Conservation (phyloP, 805 yeast genomes). For the Barnettozyma californica region DNA sequence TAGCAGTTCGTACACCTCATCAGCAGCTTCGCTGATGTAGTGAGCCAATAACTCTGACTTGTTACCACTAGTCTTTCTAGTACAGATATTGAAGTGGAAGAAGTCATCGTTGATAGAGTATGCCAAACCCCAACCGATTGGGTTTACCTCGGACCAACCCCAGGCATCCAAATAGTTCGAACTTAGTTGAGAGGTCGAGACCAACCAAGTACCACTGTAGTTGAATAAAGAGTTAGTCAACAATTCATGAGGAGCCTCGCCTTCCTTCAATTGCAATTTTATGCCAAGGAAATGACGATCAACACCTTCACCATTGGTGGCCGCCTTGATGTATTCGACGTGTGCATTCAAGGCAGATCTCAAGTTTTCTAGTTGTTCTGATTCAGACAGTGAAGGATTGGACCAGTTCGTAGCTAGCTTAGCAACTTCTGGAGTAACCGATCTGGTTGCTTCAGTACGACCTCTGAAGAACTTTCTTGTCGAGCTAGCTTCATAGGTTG, state of each 20-base stretch:
- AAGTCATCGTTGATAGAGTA: constrained; percentile 86
- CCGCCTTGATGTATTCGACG: constrained; percentile 64
- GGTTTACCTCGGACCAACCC: constrained; percentile 95
- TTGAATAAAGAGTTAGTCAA: constrained; percentile 70
- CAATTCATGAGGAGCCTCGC: constrained; percentile 55
- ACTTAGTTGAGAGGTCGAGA: constrained; percentile 86
- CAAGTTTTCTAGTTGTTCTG: constrained; percentile 61
- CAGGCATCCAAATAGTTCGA: constrained; percentile 83
- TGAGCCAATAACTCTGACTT: constrained; percentile 54
- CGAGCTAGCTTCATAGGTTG: constrained; percentile 95
- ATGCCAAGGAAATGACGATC: constrained; percentile 93
- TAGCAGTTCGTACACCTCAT: constrained; percentile 70
- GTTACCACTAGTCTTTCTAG: constrained; percentile 56
- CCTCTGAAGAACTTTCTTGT: constrained; percentile 86
- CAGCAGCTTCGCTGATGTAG: constrained; percentile 72
- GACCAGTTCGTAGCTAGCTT: constrained; percentile 73
- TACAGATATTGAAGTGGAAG: constrained; percentile 79
- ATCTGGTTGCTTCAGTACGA: constrained; percentile 89
- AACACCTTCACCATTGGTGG: constrained; percentile 82
- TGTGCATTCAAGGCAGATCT: constrained; percentile 72
- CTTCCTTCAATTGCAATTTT: constrained; percentile 58
- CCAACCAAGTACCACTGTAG: constrained; percentile 79
- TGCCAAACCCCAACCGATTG: constrained; percentile 90
- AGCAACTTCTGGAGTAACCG: constrained; percentile 68
- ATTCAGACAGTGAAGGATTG: constrained; percentile 37